phyloP scores from a whole-genome alignment of 176 grass and related monocot genomes.

The Saccharum spontaneum region DNA sequence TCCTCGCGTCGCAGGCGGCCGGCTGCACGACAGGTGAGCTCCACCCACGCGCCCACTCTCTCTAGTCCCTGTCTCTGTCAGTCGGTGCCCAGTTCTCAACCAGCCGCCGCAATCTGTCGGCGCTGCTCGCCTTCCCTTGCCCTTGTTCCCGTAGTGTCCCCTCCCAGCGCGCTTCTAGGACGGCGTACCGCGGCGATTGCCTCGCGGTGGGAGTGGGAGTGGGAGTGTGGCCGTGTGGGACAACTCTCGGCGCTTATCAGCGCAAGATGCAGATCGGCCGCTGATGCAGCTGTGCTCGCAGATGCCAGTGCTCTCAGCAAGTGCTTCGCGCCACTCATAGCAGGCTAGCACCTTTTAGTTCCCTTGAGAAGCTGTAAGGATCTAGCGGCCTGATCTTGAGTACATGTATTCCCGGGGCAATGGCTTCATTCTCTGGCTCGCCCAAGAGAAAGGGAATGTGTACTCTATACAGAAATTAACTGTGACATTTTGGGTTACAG shows the following conservation, averaged over 20 bases:
- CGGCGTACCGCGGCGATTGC: not conserved
- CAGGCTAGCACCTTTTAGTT: not conserved
- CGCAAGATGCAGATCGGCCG: slow-evolving; percentile 19
- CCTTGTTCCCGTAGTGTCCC: not conserved
- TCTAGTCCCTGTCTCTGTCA: not conserved
- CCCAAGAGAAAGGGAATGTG: not conserved
- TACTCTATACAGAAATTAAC: not conserved
- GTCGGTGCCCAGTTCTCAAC: not conserved
- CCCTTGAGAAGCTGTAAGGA: not conserved
- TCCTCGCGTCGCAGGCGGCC: not conserved
- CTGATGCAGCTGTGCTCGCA: not conserved
- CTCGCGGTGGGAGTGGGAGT: not conserved
- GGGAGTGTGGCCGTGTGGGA: not conserved
- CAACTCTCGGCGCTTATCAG: not conserved
- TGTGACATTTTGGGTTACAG: not conserved
- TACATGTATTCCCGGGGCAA: not conserved
- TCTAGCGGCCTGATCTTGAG: not conserved
- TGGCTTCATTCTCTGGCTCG: not conserved
- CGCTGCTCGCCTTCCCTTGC: not conserved
- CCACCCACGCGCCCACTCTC: not conserved
- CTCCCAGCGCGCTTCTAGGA: not conserved
- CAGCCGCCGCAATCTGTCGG: not conserved
- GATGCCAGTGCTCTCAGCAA: not conserved
- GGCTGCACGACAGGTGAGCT: not conserved
- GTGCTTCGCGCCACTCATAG: not conserved